Percentiles rank a stretch among this genome's conserved stretches.
Conservation (phyloP, 345 rosid genomes). For the Eucalyptus polyanthemos region DNA sequence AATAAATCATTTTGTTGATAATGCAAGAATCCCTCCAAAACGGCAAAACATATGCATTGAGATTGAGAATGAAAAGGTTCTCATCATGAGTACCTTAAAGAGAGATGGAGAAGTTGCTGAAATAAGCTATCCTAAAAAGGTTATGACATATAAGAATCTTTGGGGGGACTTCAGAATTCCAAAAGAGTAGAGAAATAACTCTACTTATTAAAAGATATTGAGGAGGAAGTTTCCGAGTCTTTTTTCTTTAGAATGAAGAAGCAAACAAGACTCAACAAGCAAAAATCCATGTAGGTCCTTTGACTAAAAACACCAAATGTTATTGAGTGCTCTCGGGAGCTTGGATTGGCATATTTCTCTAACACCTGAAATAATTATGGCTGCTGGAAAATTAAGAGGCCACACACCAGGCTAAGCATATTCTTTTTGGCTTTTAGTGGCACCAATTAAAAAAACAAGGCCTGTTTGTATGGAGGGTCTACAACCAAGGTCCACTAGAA, state of each 20-base stretch:
- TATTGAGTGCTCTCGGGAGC: not conserved
- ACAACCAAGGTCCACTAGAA: not conserved
- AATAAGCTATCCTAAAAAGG: not conserved
- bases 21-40: not conserved
- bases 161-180: not conserved
- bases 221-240: not conserved
- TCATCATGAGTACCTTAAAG: not conserved
- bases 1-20: not conserved
- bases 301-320: not conserved
- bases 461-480: not conserved
- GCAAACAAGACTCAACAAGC: not conserved
- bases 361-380: not conserved
- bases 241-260: not conserved
- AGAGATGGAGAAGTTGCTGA: not conserved
- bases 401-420: not conserved
- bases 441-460: not conserved
- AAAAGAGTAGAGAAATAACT: not conserved
- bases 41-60: not conserved
- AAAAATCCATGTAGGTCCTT: not conserved
- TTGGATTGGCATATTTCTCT: not conserved
- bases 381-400: not conserved
- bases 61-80: not conserved
- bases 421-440: not conserved
- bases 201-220: not conserved
- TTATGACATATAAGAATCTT: not conserved